These are phyloP conservation scores for Alternaria brassicae DNA, from an alignment of 2,329 filamentous ascomycete species.

Conservation along the genomic window DNA sequence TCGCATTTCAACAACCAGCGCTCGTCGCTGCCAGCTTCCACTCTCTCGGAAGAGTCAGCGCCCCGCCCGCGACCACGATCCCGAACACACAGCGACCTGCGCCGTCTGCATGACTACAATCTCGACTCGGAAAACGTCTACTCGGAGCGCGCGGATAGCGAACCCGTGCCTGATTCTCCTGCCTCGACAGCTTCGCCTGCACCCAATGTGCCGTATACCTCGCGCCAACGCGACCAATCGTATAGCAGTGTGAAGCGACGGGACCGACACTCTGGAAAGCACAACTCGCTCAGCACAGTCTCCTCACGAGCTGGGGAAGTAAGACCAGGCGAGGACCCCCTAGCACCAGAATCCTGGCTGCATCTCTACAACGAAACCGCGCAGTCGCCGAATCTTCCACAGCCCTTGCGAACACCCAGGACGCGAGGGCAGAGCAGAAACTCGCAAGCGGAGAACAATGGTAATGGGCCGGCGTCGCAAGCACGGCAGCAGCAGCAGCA, in stretches of 20 bases:
- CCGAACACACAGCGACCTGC: slow-evolving; percentile 20
- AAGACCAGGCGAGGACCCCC: slow-evolving; percentile 10
- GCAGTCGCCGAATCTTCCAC: slow-evolving; percentile 7
- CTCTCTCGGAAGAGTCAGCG: slow-evolving; percentile 19
- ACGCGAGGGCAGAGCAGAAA: slow-evolving; percentile 10
- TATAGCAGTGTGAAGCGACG: slow-evolving; percentile 6
- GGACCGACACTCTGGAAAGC: slow-evolving; percentile 3
- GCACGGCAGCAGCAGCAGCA: slow-evolving; percentile 2
- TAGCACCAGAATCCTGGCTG: slow-evolving; percentile 14
- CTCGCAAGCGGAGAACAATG: slow-evolving; percentile 13
- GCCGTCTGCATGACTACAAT: slow-evolving; percentile 26
- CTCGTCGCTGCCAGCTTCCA: slow-evolving; percentile 37
- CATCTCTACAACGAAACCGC: slow-evolving; percentile 16
- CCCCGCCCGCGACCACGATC: slow-evolving; percentile 22
- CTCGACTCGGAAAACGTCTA: slow-evolving; percentile 17
- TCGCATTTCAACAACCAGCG: slow-evolving; percentile 47
- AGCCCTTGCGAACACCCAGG: slow-evolving; percentile 6
- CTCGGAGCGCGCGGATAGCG: slow-evolving; percentile 23
- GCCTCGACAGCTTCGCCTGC: slow-evolving; percentile 22
- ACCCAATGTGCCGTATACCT: slow-evolving; percentile 23
- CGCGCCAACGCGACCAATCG: neutral
- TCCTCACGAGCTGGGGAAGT: slow-evolving; percentile 7
- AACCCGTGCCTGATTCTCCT: slow-evolving; percentile 9
- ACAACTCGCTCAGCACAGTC: slow-evolving; percentile 8
- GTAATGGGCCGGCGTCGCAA: slow-evolving; percentile 9